These are phyloP conservation scores for Pisolithus microcarpus DNA, from an alignment of 768 basidiomycete genomes.

Conservation along the genomic window DNA sequence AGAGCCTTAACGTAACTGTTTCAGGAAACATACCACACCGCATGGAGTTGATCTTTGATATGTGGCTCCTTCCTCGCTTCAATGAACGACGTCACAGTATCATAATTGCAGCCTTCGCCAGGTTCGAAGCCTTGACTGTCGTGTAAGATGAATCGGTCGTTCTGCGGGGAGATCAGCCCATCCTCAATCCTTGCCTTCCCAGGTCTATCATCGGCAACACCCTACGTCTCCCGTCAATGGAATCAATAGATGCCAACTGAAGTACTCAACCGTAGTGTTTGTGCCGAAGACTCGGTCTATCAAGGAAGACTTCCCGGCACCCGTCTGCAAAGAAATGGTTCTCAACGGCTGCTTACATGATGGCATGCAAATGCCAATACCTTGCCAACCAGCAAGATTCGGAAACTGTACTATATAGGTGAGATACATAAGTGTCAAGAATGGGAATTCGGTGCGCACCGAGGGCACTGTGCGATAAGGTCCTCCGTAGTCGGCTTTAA, in stretches of 20 bases:
- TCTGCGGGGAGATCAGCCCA: slow-evolving; percentile 6
- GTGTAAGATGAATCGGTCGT: slow-evolving; percentile 8
- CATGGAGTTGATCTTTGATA: slow-evolving; percentile 8
- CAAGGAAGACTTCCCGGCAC: slow-evolving; percentile 4
- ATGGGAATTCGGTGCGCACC: too few species aligned
- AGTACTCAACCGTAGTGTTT: neutral
- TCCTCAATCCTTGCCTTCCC: slow-evolving; percentile 5
- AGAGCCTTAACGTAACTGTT: neutral
- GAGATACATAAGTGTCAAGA: too few species aligned
- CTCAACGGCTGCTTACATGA: neutral
- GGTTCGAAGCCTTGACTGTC: slow-evolving; percentile 14
- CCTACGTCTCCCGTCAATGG: neutral
- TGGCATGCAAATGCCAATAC: neutral
- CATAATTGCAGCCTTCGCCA: slow-evolving; percentile 2
- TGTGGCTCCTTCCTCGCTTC: neutral
- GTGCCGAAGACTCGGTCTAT: slow-evolving; percentile 1
- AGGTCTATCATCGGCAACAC: neutral
- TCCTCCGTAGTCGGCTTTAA: too few species aligned
- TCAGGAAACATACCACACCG: slow-evolving; percentile 7
- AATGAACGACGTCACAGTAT: slow-evolving; percentile 8
- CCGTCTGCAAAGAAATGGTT: neutral
- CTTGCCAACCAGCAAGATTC: neutral
- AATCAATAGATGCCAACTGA: neutral
- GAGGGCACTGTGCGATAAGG: too few species aligned
- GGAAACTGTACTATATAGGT: neutral